These are phyloP conservation scores for Arctium minus DNA, from an alignment of 129 eudicot species.

Conservation along the genomic window DNA sequence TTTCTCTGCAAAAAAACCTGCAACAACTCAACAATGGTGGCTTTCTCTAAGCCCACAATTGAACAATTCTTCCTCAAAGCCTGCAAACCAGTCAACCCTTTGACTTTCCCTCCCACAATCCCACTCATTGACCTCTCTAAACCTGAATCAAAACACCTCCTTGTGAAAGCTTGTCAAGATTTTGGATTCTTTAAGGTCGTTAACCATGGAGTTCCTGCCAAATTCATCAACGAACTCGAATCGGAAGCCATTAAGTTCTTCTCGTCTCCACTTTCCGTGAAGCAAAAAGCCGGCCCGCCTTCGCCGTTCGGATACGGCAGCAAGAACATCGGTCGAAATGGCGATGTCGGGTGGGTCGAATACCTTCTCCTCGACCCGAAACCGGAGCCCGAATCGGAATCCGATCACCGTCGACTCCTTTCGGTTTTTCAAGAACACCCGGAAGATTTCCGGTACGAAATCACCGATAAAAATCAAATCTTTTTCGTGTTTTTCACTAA, in stretches of 20 bases:
- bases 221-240: slow-evolving; percentile 56
- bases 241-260: slow-evolving; percentile 64
- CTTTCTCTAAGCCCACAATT: slow-evolving; percentile 45
- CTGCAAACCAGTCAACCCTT: slow-evolving; percentile 36
- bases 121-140: slow-evolving; percentile 77
- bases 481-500: background rate
- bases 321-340: slow-evolving; percentile 62
- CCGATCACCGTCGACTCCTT: slow-evolving; percentile 10
- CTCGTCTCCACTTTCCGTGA: slow-evolving; percentile 48
- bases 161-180: slow-evolving; percentile 75
- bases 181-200: slow-evolving; percentile 73
- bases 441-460: slow-evolving; percentile 44
- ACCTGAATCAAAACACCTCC: slow-evolving; percentile 55
- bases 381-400: slow-evolving; percentile 19
- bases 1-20: background rate
- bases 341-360: slow-evolving; percentile 84
- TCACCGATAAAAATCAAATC: background rate
- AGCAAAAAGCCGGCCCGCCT: slow-evolving; percentile 57
- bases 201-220: slow-evolving; percentile 58
- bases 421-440: slow-evolving; percentile 40
- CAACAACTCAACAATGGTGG: slow-evolving; percentile 46
- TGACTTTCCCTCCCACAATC: slow-evolving; percentile 24
- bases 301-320: slow-evolving; percentile 80
- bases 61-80: slow-evolving; percentile 39
- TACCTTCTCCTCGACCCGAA: slow-evolving; percentile 61